Percentiles rank a stretch among this genome's conserved stretches.
Conservation (phyloP, 805 yeast genomes). For the Saturnispora besseyi region DNA sequence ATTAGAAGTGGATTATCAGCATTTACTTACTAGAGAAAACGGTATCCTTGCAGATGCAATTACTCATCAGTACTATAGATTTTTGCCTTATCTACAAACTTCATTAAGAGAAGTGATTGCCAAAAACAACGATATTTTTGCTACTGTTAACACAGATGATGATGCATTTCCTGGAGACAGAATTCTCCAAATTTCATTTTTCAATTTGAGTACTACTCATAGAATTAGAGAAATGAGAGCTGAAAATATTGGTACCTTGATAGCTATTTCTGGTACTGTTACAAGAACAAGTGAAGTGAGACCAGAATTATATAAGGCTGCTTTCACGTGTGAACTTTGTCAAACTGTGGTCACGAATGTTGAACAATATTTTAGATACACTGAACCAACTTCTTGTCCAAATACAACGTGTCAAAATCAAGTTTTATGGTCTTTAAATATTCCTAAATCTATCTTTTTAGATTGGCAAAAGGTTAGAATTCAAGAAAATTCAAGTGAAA, state of each 20-base stretch:
- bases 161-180: constrained; percentile 47
- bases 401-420: constrained; percentile 83
- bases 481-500: constrained; percentile 93
- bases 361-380: constrained; percentile 86
- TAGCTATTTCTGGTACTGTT: constrained; percentile 87
- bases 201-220: constrained; percentile 71
- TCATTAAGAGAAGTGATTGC: constrained; percentile 70
- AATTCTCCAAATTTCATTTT: constrained; percentile 83
- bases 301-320: constrained; percentile 82
- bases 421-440: constrained; percentile 73
- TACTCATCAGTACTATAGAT: constrained; percentile 85
- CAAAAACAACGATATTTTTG: constrained; percentile 62
- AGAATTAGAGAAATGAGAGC: constrained; percentile 87
- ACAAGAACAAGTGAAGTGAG: constrained; percentile 94
- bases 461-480: constrained; percentile 97
- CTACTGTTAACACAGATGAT: constrained; percentile 28
- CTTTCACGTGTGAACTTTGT: constrained; percentile 86
- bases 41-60: constrained; percentile 88
- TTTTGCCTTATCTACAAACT: constrained; percentile 70
- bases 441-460: constrained; percentile 74
- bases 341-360: constrained; percentile 77
- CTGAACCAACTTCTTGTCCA: constrained; percentile 91
- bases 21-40: constrained; percentile 63
- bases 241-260: constrained; percentile 75
- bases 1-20: constrained; percentile 77